phyloP scores from a whole-genome alignment of 2,329 filamentous ascomycete genomes.

The Pleomassaria siparia region DNA sequence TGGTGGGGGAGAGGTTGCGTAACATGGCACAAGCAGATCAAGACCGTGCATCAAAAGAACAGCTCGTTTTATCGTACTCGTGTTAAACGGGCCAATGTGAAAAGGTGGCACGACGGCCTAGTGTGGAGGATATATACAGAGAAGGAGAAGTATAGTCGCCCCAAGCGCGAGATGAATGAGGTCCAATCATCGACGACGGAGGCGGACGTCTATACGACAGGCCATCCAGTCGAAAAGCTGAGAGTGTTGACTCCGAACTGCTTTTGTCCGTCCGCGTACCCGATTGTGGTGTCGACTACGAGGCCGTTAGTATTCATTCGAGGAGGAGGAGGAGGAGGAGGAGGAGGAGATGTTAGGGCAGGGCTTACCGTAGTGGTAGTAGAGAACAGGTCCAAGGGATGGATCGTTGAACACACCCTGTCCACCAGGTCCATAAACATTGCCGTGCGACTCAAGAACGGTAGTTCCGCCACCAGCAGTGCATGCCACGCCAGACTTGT shows the following conservation, averaged over 20 bases:
- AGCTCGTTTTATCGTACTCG: too few relatives aligned
- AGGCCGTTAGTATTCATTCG: slow-evolving; percentile 1
- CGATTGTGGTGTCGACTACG: slow-evolving; percentile 54
- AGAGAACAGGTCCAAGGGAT: slow-evolving; percentile 55
- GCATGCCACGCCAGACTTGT: slow-evolving; percentile 57
- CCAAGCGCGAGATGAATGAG: background rate
- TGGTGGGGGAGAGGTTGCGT: too few relatives aligned
- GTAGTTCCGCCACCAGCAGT: slow-evolving; percentile 60
- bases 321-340: too few relatives aligned
- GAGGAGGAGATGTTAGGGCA: background rate
- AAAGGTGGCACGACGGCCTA: background rate
- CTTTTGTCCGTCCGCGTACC: slow-evolving; percentile 55
- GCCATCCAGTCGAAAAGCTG: slow-evolving; percentile 54
- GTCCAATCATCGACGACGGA: background rate
- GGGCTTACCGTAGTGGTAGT: slow-evolving; percentile 60
- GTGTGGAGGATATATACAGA: background rate
- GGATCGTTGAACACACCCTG: slow-evolving; percentile 61
- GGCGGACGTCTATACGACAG: slow-evolving; percentile 36
- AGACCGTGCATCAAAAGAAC: too few relatives aligned
- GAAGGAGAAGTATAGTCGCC: background rate
- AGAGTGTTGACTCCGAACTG: slow-evolving; percentile 56
- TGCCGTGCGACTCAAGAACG: slow-evolving; percentile 61
- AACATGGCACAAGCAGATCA: too few relatives aligned
- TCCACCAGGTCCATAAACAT: slow-evolving; percentile 66
- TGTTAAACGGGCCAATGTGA: background rate